Percentiles rank a stretch among this genome's conserved stretches.
Conservation (phyloP, 352 stramenopile genomes). For the Phytophthora citrophthora region DNA sequence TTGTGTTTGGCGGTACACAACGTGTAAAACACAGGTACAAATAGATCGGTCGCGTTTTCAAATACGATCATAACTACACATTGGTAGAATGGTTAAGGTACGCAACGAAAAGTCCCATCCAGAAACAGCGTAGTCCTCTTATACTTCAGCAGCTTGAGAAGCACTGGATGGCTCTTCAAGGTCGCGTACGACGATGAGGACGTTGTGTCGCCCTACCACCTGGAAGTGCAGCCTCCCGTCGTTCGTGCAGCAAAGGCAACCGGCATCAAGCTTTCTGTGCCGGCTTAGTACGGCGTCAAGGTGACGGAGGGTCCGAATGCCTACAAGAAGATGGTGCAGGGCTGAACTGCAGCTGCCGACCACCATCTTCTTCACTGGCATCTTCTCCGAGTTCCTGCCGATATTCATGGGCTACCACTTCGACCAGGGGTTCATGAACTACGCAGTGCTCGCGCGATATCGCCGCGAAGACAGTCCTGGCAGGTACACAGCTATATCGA, state of each 20-base stretch:
- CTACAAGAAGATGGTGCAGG: neutral
- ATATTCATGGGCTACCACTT: neutral
- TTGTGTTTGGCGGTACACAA: too few relatives aligned
- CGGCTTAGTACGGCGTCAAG: neutral
- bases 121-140: too few relatives aligned
- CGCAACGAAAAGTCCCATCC: too few relatives aligned
- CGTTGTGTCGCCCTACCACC: constrained; percentile 6
- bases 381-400: neutral
- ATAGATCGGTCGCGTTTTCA: too few relatives aligned
- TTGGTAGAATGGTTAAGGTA: too few relatives aligned
- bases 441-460: too few relatives aligned
- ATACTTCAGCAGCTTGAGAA: too few relatives aligned
- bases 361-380: neutral
- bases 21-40: too few relatives aligned
- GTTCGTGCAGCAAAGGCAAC: constrained; percentile 28
- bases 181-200: constrained; percentile 25
- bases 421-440: neutral
- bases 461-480: too few relatives aligned
- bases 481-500: too few relatives aligned
- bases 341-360: neutral
- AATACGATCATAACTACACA: too few relatives aligned
- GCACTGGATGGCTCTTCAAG: neutral
- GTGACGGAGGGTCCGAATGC: neutral
- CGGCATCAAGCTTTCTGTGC: constrained; percentile 36
- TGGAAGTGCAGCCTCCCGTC: constrained; percentile 19